These are phyloP conservation scores for Peniophora sp. DNA, from an alignment of 1,284 basidiomycete genomes.

Conservation along the genomic window DNA sequence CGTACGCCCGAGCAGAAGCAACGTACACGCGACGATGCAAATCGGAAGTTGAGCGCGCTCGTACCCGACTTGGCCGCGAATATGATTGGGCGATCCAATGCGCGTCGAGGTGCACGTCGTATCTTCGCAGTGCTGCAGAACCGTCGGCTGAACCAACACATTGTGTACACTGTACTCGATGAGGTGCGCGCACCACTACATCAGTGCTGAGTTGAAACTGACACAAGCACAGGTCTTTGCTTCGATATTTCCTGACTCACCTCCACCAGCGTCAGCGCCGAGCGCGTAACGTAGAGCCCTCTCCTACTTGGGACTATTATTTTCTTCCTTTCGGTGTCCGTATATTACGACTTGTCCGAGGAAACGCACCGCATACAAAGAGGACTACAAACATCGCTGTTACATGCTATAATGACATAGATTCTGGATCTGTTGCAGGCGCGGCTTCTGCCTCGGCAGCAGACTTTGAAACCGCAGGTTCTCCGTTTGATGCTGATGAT, in stretches of 20 bases:
- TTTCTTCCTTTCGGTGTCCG: too few species aligned
- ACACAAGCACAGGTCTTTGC: conserved; percentile 39
- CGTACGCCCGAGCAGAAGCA: conserved; percentile 76
- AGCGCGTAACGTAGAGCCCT: conserved; percentile 16
- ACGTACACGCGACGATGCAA: conserved; percentile 77
- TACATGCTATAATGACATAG: too few species aligned
- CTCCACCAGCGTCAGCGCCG: background rate
- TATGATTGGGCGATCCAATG: conserved; percentile 93
- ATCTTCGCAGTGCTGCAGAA: conserved; percentile 94
- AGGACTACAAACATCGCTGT: too few species aligned
- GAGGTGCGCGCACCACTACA: conserved; percentile 51
- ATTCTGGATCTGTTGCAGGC: too few species aligned
- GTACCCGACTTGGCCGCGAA: conserved; percentile 94
- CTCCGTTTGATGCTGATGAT: too few species aligned
- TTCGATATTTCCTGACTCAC: conserved; percentile 52
- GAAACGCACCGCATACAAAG: too few species aligned
- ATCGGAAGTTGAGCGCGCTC: conserved; percentile 79
- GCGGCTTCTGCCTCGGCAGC: too few species aligned
- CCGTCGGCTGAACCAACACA: conserved; percentile 85
- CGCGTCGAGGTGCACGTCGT: conserved; percentile 81
- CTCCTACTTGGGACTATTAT: too few species aligned
- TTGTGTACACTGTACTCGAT: conserved; percentile 80
- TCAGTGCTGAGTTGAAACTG: background rate
- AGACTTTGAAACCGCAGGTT: too few species aligned
- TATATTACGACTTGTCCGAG: too few species aligned